A percentile compares a stretch with the other conserved stretches of the same genome.
Evolutionary conservation across 106 monocot species (phyloP).

Genomic region (Dioscorea alata): DNA sequence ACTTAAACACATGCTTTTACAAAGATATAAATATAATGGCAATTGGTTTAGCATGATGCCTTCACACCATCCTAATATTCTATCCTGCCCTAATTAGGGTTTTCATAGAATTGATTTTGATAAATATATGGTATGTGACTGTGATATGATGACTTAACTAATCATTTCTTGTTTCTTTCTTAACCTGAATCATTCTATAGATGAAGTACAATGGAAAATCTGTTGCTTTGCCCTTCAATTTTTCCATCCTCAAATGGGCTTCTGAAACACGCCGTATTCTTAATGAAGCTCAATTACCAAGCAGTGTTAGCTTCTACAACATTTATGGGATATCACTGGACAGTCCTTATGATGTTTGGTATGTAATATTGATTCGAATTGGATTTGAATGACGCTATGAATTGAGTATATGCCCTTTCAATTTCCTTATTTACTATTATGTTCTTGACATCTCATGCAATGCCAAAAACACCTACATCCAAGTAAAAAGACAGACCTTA

Average conservation of each 20-base stretch:
- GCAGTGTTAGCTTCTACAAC: conserved; percentile 66
- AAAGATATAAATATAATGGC: no score
- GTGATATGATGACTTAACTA: no score
- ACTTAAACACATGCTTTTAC: no score
- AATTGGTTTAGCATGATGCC: no score
- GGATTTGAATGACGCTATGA: background rate
- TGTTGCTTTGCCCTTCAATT: conserved; percentile 74
- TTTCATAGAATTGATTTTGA: no score
- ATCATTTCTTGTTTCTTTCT: no score
- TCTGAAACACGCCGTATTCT: conserved; percentile 62
- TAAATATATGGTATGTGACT: no score
- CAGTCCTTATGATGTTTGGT: conserved; percentile 83
- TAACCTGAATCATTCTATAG: conserved; percentile 18
- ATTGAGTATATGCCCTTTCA: background rate
- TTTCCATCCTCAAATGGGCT: conserved; percentile 64
- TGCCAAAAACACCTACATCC: background rate
- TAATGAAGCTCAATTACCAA: conserved; percentile 53
- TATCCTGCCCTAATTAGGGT: no score
- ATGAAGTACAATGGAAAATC: conserved; percentile 55
- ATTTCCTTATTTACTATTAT: background rate
- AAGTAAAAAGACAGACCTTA: no score
- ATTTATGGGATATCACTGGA: conserved; percentile 71
- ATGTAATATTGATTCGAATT: conserved; percentile 9
- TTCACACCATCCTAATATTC: no score
- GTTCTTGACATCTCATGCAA: background rate